These are phyloP conservation scores for Trichoderma atrobrunneum DNA, from an alignment of 2,329 filamentous ascomycete species.

Conservation along the genomic window DNA sequence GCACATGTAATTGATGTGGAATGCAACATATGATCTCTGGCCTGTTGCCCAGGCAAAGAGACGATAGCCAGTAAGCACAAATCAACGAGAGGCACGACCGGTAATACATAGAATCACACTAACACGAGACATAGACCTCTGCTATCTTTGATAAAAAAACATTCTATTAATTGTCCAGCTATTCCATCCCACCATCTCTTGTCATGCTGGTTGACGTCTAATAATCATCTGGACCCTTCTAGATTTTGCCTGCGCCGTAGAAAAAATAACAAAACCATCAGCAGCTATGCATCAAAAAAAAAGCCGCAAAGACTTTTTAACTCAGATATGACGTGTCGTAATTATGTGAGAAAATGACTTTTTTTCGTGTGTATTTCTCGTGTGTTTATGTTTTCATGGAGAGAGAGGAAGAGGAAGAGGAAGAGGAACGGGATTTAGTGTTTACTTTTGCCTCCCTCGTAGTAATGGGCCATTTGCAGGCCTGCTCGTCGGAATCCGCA, in stretches of 20 bases:
- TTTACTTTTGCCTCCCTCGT: slow-evolving; percentile 59
- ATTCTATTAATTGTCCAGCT: slow-evolving; percentile 1
- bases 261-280: slow-evolving; percentile 13
- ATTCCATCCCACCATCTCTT: neutral
- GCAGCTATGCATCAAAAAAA: slow-evolving; percentile 12
- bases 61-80: neutral
- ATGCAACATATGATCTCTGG: neutral
- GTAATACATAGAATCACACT: neutral
- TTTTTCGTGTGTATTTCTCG: neutral
- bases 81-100: neutral
- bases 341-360: neutral
- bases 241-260: slow-evolving; percentile 19
- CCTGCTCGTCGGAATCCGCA: slow-evolving; percentile 92
- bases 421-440: slow-evolving; percentile 23
- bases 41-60: neutral
- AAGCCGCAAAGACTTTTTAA: neutral
- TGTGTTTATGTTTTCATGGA: neutral
- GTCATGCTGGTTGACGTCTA: slow-evolving; percentile 10
- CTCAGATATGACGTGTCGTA: neutral
- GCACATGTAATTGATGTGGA: neutral
- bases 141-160: neutral
- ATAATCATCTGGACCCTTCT: slow-evolving; percentile 5
- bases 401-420: neutral
- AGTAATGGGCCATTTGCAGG: slow-evolving; percentile 96
- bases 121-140: neutral